Conservation (phyloP, 169 alveolate species). For the Cryptosporidium parvum region DNA sequence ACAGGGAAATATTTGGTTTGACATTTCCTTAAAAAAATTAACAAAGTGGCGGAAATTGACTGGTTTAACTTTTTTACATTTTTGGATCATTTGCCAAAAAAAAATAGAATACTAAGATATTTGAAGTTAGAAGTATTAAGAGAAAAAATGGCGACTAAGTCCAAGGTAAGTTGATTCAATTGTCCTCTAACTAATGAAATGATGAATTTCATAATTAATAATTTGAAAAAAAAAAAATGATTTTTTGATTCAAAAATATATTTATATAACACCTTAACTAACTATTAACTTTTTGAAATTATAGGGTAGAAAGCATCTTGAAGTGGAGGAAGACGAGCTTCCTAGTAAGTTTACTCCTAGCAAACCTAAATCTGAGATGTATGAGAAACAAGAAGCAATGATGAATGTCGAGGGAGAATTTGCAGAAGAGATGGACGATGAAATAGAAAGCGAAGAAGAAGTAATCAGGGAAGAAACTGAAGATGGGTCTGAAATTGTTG, state of each 20-base stretch:
- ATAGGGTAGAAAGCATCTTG: slow-evolving; percentile 48
- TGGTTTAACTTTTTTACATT: neutral
- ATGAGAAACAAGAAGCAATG: slow-evolving; percentile 30
- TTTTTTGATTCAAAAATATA: neutral
- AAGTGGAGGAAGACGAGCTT: slow-evolving; percentile 17
- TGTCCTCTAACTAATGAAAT: neutral
- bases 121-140: neutral
- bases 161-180: slow-evolving; percentile 25
- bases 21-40: neutral
- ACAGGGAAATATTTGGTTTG: neutral
- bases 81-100: neutral
- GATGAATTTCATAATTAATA: neutral
- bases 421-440: slow-evolving; percentile 68
- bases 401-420: slow-evolving; percentile 59
- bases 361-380: slow-evolving; percentile 29
- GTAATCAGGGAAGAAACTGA: slow-evolving; percentile 5
- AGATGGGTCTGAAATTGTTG: neutral
- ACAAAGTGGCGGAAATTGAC: slow-evolving; percentile 9
- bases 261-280: neutral
- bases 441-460: slow-evolving; percentile 53
- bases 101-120: neutral
- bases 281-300: neutral
- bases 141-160: slow-evolving; percentile 11
- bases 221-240: neutral
- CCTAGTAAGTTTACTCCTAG: slow-evolving; percentile 51